phyloP scores from a whole-genome alignment of 257 asterid species.

The Buddleja alternifolia region DNA sequence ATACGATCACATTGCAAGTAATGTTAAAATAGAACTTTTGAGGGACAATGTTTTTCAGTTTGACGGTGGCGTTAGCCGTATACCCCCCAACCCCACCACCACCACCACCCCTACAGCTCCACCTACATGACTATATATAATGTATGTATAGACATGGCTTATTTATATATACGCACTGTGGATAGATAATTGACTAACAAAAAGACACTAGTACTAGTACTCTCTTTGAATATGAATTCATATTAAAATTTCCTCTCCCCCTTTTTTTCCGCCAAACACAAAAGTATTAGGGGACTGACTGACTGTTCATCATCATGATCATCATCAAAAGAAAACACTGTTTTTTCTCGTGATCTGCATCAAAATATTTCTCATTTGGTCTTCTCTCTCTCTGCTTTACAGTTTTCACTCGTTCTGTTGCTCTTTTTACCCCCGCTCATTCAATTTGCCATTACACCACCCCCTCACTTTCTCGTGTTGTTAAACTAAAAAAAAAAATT shows the following conservation, averaged over 20 bases:
- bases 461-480: conserved; percentile 41
- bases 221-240: conserved; percentile 1
- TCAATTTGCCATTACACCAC: conserved; percentile 33
- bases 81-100: too few species aligned
- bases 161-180: neutral
- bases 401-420: conserved; percentile 35
- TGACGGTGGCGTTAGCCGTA: too few species aligned
- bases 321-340: conserved; percentile 30
- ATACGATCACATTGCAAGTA: too few species aligned
- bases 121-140: too few species aligned
- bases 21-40: too few species aligned
- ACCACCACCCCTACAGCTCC: too few species aligned
- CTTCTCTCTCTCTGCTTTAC: conserved; percentile 44
- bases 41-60: too few species aligned
- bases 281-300: conserved; percentile 14
- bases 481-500: conserved; percentile 8
- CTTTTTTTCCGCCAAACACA: conserved; percentile 37
- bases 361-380: conserved; percentile 29
- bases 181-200: conserved; percentile 14
- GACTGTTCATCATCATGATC: conserved; percentile 32
- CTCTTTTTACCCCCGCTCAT: conserved; percentile 23
- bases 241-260: conserved; percentile 11
- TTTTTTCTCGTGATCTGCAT: conserved; percentile 51
- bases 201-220: too few species aligned
- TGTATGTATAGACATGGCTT: neutral